Base-by-base conservation (phyloP, 2,329 filamentous ascomycete genomes). In the Cladophialophora psammophila region DNA sequence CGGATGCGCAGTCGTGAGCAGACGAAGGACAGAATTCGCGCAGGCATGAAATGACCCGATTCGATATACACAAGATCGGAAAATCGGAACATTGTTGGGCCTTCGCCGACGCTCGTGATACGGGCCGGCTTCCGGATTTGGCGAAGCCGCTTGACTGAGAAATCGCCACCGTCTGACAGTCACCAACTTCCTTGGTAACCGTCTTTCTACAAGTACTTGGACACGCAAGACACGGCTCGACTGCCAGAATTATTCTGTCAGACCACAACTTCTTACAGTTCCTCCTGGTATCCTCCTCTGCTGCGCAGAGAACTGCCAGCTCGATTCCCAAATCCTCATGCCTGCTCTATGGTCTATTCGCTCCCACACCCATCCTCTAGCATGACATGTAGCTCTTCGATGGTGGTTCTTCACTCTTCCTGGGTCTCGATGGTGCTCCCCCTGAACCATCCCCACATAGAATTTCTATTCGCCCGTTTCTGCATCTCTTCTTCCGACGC, bases 381-480 rank as follows among this genome's bases (percentile, higher is more conserved):
- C 40, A 40, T 40, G 9, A 26, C 26, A 40, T 13, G 36, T 13
- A 13, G 13, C 10, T 40, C 10, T 13, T 38, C n/a, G 6, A 50
- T 26, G 20, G 10, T 13, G 5, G 45, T 10, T 31, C 59, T 54
- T 63, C 42, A 66, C 13, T 70, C 68, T 38, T 66, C 55, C 34
- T 70, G 68, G 9, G 68, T 66, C 64, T 70, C 68, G 20, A 66
- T 57, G 31, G 68, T 62, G 45, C 60, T 62, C n/a, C 68, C 68
- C 35, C 68, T 42, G 70, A 83, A 80, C 81, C 81, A 83, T 38
- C 70, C 73, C 63, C 82, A 80, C 80, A 81, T 82, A 75, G 81
- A 82, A 67, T 75, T 78, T 53, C 81, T 76, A 72, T 83, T 82
- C 2, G 79, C 77, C 70, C 79, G 81, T 75, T 80, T 82, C 63